A percentile compares a stretch with the other conserved stretches of the same genome.
Evolutionary conservation across 371 early-diverging fungal genomes (phyloP).

Genomic region (Massospora cicadina): DNA sequence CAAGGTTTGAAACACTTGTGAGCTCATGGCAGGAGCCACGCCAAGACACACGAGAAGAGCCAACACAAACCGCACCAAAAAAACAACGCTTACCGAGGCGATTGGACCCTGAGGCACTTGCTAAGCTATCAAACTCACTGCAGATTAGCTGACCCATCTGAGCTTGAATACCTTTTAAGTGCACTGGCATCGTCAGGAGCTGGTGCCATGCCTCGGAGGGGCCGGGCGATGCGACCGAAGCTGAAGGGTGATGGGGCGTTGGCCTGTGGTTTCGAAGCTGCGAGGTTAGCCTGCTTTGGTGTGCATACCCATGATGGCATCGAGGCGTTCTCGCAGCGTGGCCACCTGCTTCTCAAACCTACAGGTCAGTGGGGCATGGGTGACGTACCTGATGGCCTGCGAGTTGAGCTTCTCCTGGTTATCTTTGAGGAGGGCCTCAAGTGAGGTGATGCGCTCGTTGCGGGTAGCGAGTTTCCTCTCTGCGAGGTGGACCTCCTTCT

Average conservation of each 20-base stretch:
- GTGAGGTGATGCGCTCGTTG: slow-evolving; percentile 78
- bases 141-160: neutral
- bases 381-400: slow-evolving; percentile 61
- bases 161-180: neutral
- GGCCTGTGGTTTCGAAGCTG: slow-evolving; percentile 5
- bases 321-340: slow-evolving; percentile 57
- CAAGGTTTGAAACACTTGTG: neutral
- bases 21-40: neutral
- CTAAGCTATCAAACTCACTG: slow-evolving; percentile 8
- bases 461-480: slow-evolving; percentile 81
- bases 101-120: neutral
- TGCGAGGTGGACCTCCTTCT: slow-evolving; percentile 75
- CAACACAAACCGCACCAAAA: slow-evolving; percentile 5
- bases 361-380: slow-evolving; percentile 2
- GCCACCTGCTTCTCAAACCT: slow-evolving; percentile 65
- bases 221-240: slow-evolving; percentile 84
- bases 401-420: slow-evolving; percentile 46
- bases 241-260: slow-evolving; percentile 20
- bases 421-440: slow-evolving; percentile 74
- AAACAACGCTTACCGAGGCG: slow-evolving; percentile 7
- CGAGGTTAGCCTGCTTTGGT: neutral
- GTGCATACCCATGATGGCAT: slow-evolving; percentile 42
- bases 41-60: slow-evolving; percentile 8
- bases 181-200: slow-evolving; percentile 6
- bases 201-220: slow-evolving; percentile 48